Percentiles rank a stretch among this genome's conserved stretches.
These are phyloP conservation scores for Cutaneotrichosporon sp. DNA, from an alignment of 1,284 basidiomycete genomes.

Conservation along the genomic window DNA sequence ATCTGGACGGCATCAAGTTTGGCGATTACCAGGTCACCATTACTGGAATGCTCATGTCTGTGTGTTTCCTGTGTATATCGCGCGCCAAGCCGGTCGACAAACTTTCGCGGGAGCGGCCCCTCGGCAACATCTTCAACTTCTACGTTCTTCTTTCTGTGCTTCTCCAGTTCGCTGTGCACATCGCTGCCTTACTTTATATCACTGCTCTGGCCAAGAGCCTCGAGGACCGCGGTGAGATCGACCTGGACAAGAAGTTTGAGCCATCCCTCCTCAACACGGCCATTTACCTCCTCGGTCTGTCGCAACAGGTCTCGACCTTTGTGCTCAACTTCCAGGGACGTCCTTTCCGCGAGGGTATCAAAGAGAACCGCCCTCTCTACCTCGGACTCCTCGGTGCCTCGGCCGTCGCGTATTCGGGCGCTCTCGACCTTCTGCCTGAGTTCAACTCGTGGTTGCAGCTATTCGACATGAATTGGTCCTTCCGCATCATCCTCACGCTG, in stretches of 20 bases:
- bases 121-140: conserved; percentile 91
- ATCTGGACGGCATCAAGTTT: conserved; percentile 95
- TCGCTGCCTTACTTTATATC: conserved; percentile 81
- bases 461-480: conserved; percentile 77
- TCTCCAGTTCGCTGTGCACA: conserved; percentile 86
- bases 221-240: conserved; percentile 73
- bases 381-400: conserved; percentile 83
- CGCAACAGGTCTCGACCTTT: conserved; percentile 93
- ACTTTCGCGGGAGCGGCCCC: conserved; percentile 79
- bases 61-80: conserved; percentile 94
- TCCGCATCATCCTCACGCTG: conserved; percentile 68
- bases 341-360: conserved; percentile 91
- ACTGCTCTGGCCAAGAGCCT: conserved; percentile 70
- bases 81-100: conserved; percentile 95
- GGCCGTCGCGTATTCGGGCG: conserved; percentile 84
- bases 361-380: conserved; percentile 85
- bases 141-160: conserved; percentile 88
- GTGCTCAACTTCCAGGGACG: conserved; percentile 96
- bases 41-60: conserved; percentile 91
- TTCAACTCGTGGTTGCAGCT: conserved; percentile 95
- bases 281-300: conserved; percentile 86
- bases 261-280: conserved; percentile 88
- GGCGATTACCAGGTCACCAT: conserved; percentile 93
- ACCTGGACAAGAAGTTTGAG: conserved; percentile 90
- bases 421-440: conserved; percentile 91